phyloP scores from a whole-genome alignment of 257 asterid genomes.

The Nicotiana tabacum region DNA sequence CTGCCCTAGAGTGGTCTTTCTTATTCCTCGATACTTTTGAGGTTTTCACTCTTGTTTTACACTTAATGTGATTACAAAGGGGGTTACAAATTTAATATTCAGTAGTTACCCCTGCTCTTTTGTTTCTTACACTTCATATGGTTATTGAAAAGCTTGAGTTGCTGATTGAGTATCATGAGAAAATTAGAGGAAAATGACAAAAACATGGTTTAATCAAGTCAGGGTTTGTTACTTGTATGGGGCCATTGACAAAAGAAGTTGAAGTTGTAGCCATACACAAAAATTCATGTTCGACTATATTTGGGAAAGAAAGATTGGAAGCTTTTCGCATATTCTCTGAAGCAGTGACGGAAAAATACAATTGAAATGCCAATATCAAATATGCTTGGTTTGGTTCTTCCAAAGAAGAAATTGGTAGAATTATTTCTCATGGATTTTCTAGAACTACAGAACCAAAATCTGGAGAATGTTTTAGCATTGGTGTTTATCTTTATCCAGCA shows the following conservation, averaged over 20 bases:
- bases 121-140: too few relatives aligned
- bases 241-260: constrained; percentile 6
- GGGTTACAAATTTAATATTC: too few relatives aligned
- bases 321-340: constrained; percentile 23
- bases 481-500: constrained; percentile 33
- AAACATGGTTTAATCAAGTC: constrained; percentile 10
- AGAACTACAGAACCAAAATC: not conserved
- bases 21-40: too few relatives aligned
- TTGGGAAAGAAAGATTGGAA: constrained; percentile 25
- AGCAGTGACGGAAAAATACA: constrained; percentile 35
- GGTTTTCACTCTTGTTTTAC: too few relatives aligned
- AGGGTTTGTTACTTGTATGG: constrained; percentile 22
- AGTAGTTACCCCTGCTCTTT: too few relatives aligned
- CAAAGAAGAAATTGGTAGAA: constrained; percentile 23
- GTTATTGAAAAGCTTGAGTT: too few relatives aligned
- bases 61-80: too few relatives aligned
- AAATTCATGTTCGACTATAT: constrained; percentile 8
- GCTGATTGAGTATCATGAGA: not conserved
- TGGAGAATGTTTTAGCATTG: constrained; percentile 29
- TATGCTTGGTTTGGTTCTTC: constrained; percentile 48
- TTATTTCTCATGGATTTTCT: constrained; percentile 36
- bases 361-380: constrained; percentile 40
- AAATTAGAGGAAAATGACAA: constrained; percentile 19
- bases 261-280: constrained; percentile 32
- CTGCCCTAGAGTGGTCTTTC: too few relatives aligned